These are phyloP conservation scores for Aspergillus sclerotiicarbonarius DNA, from an alignment of 495 filamentous ascomycete genomes.

Conservation along the genomic window DNA sequence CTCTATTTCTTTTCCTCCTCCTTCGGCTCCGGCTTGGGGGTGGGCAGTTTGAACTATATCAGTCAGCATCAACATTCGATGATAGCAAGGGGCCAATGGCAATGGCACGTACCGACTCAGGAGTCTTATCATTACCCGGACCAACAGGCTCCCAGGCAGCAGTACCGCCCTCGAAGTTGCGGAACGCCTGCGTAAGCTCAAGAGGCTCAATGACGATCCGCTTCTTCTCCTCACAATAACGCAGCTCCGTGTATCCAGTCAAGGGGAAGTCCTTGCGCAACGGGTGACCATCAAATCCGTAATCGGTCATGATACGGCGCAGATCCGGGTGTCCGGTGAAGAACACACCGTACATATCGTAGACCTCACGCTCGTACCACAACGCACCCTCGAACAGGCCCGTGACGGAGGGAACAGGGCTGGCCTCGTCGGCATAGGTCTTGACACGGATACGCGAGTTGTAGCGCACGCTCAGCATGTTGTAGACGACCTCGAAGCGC, in stretches of 20 bases:
- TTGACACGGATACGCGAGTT: slow-evolving; percentile 97
- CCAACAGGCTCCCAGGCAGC: slow-evolving; percentile 84
- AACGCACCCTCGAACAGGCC: slow-evolving; percentile 89
- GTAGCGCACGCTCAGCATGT: slow-evolving; percentile 90
- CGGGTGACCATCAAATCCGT: slow-evolving; percentile 98
- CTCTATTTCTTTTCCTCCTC: slow-evolving; percentile 91
- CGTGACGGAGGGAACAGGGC: slow-evolving; percentile 87
- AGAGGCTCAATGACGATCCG: slow-evolving; percentile 95
- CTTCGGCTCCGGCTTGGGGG: slow-evolving; percentile 89
- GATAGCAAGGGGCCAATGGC: not conserved
- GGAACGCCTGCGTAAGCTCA: slow-evolving; percentile 97
- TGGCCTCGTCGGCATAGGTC: slow-evolving; percentile 96
- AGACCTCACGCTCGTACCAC: slow-evolving; percentile 98
- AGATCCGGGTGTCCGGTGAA: slow-evolving; percentile 94
- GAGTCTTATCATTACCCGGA: slow-evolving; percentile 71
- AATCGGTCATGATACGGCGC: slow-evolving; percentile 98
- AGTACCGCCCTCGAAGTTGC: slow-evolving; percentile 91
- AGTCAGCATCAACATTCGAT: slow-evolving; percentile 10
- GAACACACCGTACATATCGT: slow-evolving; percentile 97
- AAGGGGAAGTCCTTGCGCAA: slow-evolving; percentile 97
- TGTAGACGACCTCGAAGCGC: slow-evolving; percentile 98
- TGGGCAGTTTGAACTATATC: slow-evolving; percentile 81
- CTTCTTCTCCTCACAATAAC: slow-evolving; percentile 99
- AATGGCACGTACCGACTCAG: slow-evolving; percentile 60
- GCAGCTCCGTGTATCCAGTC: slow-evolving; percentile 97